These are phyloP conservation scores for Iberis pinnata DNA, from an alignment of 345 rosid species.

Conservation along the genomic window DNA sequence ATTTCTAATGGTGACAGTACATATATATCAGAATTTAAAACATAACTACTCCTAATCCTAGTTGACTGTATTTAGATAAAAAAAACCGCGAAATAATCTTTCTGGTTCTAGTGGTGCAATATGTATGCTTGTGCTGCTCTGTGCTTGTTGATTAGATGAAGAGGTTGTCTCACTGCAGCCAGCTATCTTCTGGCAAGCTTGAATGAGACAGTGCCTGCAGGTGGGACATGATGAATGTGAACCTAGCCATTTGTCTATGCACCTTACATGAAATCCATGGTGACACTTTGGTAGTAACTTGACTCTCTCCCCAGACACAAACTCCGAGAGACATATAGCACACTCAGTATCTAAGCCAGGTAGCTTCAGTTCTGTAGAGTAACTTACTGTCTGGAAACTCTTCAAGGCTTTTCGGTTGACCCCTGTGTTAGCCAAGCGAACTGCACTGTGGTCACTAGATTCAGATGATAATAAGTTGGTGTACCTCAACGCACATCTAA, in stretches of 20 bases:
- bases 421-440: conserved; percentile 61
- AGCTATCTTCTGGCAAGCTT: conserved; percentile 71
- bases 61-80: conserved; percentile 30
- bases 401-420: conserved; percentile 62
- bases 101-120: conserved; percentile 56
- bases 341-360: conserved; percentile 60
- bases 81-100: conserved; percentile 33
- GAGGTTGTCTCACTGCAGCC: conserved; percentile 41
- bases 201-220: conserved; percentile 75
- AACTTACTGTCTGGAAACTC: conserved; percentile 56
- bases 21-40: conserved; percentile 16
- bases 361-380: conserved; percentile 43
- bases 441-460: conserved; percentile 25
- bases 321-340: conserved; percentile 71
- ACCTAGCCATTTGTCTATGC: conserved; percentile 87
- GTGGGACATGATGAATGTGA: conserved; percentile 95
- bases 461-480: conserved; percentile 33
- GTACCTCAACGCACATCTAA: conserved; percentile 62
- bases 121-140: conserved; percentile 28
- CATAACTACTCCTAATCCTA: conserved; percentile 20
- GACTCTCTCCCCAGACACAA: conserved; percentile 46
- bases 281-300: conserved; percentile 74
- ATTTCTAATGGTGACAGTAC: conserved; percentile 6
- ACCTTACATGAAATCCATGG: conserved; percentile 73
- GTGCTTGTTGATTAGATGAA: conserved; percentile 32